These are phyloP conservation scores for Calamus simplicifolius DNA, from an alignment of 176 grass and related monocot species.

Conservation along the genomic window DNA sequence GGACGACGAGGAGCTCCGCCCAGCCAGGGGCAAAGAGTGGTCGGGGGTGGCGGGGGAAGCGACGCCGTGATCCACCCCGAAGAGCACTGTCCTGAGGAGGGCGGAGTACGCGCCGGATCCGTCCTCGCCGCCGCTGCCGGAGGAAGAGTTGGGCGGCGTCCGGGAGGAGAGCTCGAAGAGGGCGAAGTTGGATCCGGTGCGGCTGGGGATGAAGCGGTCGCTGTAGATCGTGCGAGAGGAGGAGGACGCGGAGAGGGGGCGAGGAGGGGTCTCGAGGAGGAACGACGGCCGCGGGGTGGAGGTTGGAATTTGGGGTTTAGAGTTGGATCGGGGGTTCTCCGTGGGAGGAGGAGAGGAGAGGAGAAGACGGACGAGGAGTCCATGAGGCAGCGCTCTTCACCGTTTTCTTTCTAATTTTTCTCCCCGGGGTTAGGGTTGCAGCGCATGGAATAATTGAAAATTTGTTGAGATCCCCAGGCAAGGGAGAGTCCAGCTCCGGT, in stretches of 20 bases:
- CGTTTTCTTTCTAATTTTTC: too few relatives aligned
- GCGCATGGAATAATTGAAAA: too few relatives aligned
- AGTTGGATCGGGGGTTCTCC: constrained; percentile 13
- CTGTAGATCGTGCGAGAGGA: constrained; percentile 2
- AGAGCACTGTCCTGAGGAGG: constrained; percentile 70
- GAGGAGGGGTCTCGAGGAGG: constrained; percentile 76
- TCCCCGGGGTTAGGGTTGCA: too few relatives aligned
- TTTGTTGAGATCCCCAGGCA: too few relatives aligned
- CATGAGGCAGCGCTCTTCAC: background rate
- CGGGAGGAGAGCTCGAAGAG: constrained; percentile 6
- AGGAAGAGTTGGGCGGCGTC: background rate
- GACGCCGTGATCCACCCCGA: constrained; percentile 44
- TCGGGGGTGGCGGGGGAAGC: constrained; percentile 20
- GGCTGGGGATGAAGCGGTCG: constrained; percentile 27
- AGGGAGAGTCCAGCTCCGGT: background rate
- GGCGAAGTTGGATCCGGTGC: constrained; percentile 17
- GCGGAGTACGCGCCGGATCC: constrained; percentile 64
- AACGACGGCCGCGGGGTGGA: constrained; percentile 50
- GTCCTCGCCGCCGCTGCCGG: constrained; percentile 24
- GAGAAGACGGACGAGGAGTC: constrained; percentile 15
- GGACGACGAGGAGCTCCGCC: constrained; percentile 39
- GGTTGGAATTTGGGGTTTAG: constrained; percentile 17
- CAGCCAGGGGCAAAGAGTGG: background rate
- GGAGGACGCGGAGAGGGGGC: constrained; percentile 27
- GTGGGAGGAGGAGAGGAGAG: constrained; percentile 8